Evolutionary conservation across 148 eudicot species (phyloP).

Genomic region (Rhododendron ovatum): DNA sequence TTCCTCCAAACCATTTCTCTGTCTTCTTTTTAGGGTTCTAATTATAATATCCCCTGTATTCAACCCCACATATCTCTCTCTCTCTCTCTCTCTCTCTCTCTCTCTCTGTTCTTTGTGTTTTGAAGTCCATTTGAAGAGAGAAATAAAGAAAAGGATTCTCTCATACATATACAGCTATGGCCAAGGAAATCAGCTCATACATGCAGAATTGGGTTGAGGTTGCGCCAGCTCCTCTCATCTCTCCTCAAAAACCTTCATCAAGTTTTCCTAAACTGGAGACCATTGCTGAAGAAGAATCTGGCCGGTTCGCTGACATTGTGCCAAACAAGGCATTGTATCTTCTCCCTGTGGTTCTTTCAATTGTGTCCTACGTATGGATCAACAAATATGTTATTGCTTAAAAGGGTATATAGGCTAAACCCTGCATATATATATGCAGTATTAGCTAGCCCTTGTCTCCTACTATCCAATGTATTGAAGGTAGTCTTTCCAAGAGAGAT

Average conservation of each 20-base stretch:
- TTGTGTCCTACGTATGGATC: constrained; percentile 21
- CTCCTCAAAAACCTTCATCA: constrained; percentile 28
- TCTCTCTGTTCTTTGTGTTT: not conserved
- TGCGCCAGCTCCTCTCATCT: constrained; percentile 32
- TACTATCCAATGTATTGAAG: not conserved
- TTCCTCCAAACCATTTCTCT: not conserved
- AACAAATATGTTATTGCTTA: constrained; percentile 8
- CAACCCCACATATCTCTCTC: too few relatives aligned
- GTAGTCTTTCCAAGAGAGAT: not conserved
- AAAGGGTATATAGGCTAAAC: not conserved
- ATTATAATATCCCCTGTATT: not conserved
- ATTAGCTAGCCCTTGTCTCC: not conserved
- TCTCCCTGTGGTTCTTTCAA: constrained; percentile 32
- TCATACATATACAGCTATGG: not conserved
- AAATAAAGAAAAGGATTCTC: not conserved
- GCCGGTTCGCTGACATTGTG: not conserved
- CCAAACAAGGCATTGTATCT: constrained; percentile 19
- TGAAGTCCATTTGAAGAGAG: not conserved
- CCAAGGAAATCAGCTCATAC: constrained; percentile 13
- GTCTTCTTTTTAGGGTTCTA: not conserved
- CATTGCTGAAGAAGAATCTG: constrained; percentile 32
- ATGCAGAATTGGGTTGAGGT: constrained; percentile 28
- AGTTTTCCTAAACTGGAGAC: constrained; percentile 31
- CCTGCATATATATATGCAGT: not conserved
- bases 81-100: not conserved